Evolutionary conservation across 2,329 filamentous ascomycete species (phyloP), one percentile per base, ranked within the genome.

Genomic region (Colletotrichum euphorbiae): DNA sequence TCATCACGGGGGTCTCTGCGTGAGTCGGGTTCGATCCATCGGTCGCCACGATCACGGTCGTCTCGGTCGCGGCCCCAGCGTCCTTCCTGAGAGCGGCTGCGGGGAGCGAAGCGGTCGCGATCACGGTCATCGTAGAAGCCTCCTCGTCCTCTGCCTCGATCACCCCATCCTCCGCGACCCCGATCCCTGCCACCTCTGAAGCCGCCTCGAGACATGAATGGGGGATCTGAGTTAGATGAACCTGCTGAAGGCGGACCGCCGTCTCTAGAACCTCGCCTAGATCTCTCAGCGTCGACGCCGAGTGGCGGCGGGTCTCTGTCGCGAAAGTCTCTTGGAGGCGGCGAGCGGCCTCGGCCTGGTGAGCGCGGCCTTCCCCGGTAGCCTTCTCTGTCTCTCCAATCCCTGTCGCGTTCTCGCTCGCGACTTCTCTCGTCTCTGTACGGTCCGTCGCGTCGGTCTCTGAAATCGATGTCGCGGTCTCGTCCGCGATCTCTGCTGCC

Each of bases 191-290:
- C 74, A 8, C 80, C 78, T 50, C 83, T 82, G 71, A 87, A 87
- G 6, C 86, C 86, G 33, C 85, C 84, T 19, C 89, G 86, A 11
- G 86, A 78, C 69, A 79, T 74, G 17, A 83, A 90, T 1, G 86
- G 83, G 12, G 87, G 85, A 70, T 94, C 91, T 0, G 91, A 92
- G 21, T 88, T 89, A 9, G 88, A 89, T 3, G 91, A 93, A 4
- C 90, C 90, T 17, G 90, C 90, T 1, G 91, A 92, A 21, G 89
- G 85, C 11, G 91, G 91, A 0, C 91, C 81, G 9, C 77, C 91
- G 73, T 94, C 92, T 73, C 92, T 85, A 8, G 91, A 93, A 15
- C 86, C 89, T 52, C 91, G 84, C 61, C 91, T 84, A 17, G 89
- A 87, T 66, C 91, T 85, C 66, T 90, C 89, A 7, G 89, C 84